A percentile compares a stretch with the other conserved stretches of the same genome.
Conservation (phyloP, 371 early-diverging fungal species). For the Umbelopsis sp. region DNA sequence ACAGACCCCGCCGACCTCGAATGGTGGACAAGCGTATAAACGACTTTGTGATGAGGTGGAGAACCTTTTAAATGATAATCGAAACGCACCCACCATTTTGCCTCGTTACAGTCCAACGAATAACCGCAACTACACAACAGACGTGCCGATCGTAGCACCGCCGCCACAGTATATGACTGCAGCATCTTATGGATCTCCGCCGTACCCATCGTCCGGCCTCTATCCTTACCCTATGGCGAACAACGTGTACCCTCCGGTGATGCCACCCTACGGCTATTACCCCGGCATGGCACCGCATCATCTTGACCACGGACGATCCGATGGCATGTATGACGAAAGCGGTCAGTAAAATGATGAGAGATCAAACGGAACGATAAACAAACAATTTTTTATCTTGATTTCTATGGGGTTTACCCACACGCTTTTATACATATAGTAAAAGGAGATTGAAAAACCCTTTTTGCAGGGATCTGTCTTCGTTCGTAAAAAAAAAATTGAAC, state of each 20-base stretch:
- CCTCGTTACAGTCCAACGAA: background rate
- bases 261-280: conserved; percentile 11
- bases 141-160: background rate
- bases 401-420: too few species aligned
- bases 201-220: background rate
- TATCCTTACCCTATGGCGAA: conserved; percentile 9
- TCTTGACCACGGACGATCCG: background rate
- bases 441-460: background rate
- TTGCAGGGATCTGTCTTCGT: background rate
- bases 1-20: background rate
- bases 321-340: conserved; percentile 5
- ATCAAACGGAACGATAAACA: background rate
- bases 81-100: background rate
- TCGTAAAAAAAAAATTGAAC: background rate
- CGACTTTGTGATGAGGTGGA: conserved; percentile 70
- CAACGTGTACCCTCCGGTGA: background rate
- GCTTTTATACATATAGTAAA: too few species aligned
- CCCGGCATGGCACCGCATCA: background rate
- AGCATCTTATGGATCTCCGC: conserved; percentile 14
- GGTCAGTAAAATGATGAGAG: background rate
- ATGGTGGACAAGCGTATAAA: conserved; percentile 63
- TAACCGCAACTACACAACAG: background rate
- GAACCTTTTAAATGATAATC: background rate
- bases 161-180: background rate
- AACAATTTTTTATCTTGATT: background rate